Evolutionary conservation across 1,284 basidiomycete genomes (phyloP).

Genomic region (Lentinus polychrous): DNA sequence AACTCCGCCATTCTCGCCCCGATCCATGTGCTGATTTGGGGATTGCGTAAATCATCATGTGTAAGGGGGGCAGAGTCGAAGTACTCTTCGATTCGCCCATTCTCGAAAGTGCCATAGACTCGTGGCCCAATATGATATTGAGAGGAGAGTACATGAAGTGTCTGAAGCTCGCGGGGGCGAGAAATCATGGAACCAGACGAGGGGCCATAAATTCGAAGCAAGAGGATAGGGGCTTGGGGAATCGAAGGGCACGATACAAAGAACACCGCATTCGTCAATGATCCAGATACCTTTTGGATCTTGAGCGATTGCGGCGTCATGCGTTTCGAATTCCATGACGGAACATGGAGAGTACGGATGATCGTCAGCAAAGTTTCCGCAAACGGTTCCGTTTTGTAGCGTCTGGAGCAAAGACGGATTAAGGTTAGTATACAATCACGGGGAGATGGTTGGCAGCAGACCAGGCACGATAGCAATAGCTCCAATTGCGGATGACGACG

Average conservation of each 20-base stretch:
- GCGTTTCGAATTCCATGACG: slow-evolving; percentile 46
- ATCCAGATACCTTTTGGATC: slow-evolving; percentile 82
- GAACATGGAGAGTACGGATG: slow-evolving; percentile 45
- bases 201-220: slow-evolving; percentile 86
- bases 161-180: slow-evolving; percentile 77
- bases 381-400: slow-evolving; percentile 60
- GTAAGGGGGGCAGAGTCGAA: slow-evolving; percentile 82
- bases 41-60: slow-evolving; percentile 70
- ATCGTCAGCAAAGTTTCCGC: slow-evolving; percentile 51
- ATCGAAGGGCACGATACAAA: slow-evolving; percentile 69
- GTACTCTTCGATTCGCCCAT: slow-evolving; percentile 90
- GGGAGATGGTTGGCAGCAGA: slow-evolving; percentile 4
- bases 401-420: slow-evolving; percentile 35
- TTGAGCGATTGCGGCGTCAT: slow-evolving; percentile 47
- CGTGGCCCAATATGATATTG: slow-evolving; percentile 84
- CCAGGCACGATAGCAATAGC: slow-evolving; percentile 9
- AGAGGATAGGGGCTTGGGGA: slow-evolving; percentile 56
- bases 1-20: slow-evolving; percentile 89
- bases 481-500: slow-evolving; percentile 15
- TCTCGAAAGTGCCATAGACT: slow-evolving; percentile 89
- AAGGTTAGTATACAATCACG: slow-evolving; percentile 1
- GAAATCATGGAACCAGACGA: slow-evolving; percentile 83
- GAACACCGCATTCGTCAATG: slow-evolving; percentile 91
- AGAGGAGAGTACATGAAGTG: slow-evolving; percentile 82
- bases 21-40: slow-evolving; percentile 74